These are phyloP conservation scores for Helicocarpus griseus DNA, from an alignment of 2,329 filamentous ascomycete species.

Conservation along the genomic window DNA sequence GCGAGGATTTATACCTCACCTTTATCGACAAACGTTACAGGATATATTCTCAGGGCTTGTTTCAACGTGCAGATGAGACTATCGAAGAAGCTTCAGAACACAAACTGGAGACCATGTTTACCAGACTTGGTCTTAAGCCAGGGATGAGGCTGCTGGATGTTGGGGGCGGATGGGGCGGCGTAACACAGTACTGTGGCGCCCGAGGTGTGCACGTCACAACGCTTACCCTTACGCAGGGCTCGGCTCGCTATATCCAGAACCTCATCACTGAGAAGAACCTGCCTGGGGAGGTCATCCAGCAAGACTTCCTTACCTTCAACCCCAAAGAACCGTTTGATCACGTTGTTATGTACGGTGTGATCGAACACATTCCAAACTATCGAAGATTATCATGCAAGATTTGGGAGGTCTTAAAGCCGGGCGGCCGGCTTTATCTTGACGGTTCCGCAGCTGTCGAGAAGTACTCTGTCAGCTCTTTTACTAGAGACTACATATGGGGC, in stretches of 20 bases:
- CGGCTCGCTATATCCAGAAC: not conserved
- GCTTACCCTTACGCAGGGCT: not conserved
- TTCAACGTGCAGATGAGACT: not conserved
- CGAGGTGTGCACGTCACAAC: conserved; percentile 13
- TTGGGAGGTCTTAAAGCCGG: conserved; percentile 11
- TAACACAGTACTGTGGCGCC: conserved; percentile 13
- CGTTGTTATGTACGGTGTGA: not conserved
- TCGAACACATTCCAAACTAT: conserved; percentile 12
- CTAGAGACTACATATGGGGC: not conserved
- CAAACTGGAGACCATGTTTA: not conserved
- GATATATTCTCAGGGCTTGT: not conserved
- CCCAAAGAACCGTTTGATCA: not conserved
- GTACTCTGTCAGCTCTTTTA: not conserved
- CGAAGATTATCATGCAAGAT: conserved; percentile 7
- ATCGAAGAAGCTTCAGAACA: conserved; percentile 2
- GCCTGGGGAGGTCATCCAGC: not conserved
- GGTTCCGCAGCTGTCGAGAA: not conserved
- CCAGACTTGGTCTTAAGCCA: conserved; percentile 8
- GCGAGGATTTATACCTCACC: not conserved
- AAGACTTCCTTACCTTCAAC: not conserved
- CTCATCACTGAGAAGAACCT: conserved; percentile 1
- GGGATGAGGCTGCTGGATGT: conserved; percentile 12
- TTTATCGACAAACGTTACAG: conserved; percentile 2
- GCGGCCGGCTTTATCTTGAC: conserved; percentile 6
- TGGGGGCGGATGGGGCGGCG: conserved; percentile 13